Conservation (phyloP, 2,329 filamentous ascomycete genomes). For the Colletotrichum echinochloae region DNA sequence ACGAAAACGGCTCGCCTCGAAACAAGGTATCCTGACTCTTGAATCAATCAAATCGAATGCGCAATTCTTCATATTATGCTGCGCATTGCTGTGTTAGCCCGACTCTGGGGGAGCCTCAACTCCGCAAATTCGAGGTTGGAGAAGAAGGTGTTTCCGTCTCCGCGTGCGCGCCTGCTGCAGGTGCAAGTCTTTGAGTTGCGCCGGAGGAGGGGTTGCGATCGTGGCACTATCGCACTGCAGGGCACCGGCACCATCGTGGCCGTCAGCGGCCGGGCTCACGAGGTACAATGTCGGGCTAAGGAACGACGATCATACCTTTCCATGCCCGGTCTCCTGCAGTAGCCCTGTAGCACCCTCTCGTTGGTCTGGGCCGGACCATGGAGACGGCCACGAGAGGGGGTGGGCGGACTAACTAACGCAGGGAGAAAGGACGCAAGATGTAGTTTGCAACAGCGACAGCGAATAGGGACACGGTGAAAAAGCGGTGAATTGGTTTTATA, state of each 20-base stretch:
- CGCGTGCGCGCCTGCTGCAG: conserved; percentile 4
- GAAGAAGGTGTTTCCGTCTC: background rate
- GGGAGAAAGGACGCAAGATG: conserved; percentile 28
- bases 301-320: background rate
- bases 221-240: conserved; percentile 1
- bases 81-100: background rate
- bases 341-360: conserved; percentile 19
- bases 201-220: conserved; percentile 9
- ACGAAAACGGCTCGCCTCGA: background rate
- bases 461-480: conserved; percentile 33
- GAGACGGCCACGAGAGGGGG: background rate
- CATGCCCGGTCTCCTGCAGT: conserved; percentile 24
- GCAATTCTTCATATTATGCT: background rate
- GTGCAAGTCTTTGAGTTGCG: conserved; percentile 37
- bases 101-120: conserved; percentile 2
- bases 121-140: background rate
- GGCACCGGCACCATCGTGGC: background rate
- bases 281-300: conserved; percentile 1
- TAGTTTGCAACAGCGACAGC: conserved; percentile 24
- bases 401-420: conserved; percentile 25
- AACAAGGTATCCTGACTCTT: background rate
- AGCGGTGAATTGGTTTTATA: conserved; percentile 36
- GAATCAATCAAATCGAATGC: background rate
- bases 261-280: background rate
- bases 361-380: conserved; percentile 10